phyloP scores from a whole-genome alignment of 306 rosid species.

The Dalbergia cochinchinensis region DNA sequence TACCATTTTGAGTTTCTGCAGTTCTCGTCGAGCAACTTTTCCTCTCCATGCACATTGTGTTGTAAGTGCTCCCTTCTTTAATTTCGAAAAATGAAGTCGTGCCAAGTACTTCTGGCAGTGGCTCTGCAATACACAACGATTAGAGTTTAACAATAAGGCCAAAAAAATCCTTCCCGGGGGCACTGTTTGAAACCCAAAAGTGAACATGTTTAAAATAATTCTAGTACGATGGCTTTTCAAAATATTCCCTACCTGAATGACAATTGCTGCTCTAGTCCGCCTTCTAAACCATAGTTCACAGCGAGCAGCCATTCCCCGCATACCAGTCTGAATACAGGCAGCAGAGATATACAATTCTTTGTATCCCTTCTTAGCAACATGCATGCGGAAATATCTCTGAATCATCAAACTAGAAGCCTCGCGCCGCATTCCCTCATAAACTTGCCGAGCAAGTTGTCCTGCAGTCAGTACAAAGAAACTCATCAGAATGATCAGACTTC shows the following conservation, averaged over 20 bases:
- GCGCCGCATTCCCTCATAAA: slow-evolving; percentile 63
- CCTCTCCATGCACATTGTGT: slow-evolving; percentile 96
- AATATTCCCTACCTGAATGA: slow-evolving; percentile 68
- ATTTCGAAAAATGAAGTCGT: slow-evolving; percentile 57
- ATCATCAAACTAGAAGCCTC: slow-evolving; percentile 74
- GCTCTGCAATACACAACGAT: slow-evolving; percentile 64
- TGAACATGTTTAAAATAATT: neutral
- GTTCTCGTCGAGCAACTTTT: slow-evolving; percentile 75
- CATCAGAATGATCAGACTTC: slow-evolving; percentile 15
- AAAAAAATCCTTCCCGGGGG: neutral
- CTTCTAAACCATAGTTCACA: slow-evolving; percentile 73
- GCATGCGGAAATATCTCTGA: slow-evolving; percentile 80
- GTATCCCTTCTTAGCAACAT: slow-evolving; percentile 69
- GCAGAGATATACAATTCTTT: slow-evolving; percentile 64
- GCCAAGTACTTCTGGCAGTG: slow-evolving; percentile 73
- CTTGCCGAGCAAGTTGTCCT: slow-evolving; percentile 80
- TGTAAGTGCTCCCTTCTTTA: slow-evolving; percentile 78
- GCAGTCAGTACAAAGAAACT: slow-evolving; percentile 38
- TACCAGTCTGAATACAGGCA: slow-evolving; percentile 71
- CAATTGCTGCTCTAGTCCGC: slow-evolving; percentile 75
- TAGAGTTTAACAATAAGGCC: slow-evolving; percentile 12
- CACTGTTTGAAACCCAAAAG: too few relatives aligned
- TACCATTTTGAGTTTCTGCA: slow-evolving; percentile 86
- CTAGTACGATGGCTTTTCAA: neutral
- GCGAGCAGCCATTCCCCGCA: slow-evolving; percentile 84